Evolutionary conservation across 805 yeast genomes (phyloP), one percentile per base, ranked within the genome.

Genomic region (Pichia cabralensis): DNA sequence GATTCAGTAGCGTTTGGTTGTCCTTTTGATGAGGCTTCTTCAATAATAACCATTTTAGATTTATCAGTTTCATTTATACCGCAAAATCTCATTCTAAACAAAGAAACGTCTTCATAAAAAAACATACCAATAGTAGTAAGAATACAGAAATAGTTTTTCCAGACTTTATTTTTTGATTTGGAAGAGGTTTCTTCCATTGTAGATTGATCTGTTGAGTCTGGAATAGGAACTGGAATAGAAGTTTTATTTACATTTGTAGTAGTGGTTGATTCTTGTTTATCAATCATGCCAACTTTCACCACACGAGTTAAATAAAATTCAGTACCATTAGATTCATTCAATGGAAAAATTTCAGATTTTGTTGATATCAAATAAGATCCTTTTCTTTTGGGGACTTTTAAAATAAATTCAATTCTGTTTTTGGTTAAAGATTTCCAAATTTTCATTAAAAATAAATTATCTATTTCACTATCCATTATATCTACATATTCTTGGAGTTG

Each of bases 41-140:
- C 62, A 24, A 57, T 38, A 3, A 56, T 38, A 8, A 55, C 46
- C 3, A 44, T 43, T 23, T 49, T 52, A 2, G 21, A 28, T 9
- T 25, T 29, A 23, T 44, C 44, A 2, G 28, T 18, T 2, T 26
- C 26, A 13, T 36, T 28, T 18, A 38, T 36, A 8, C 45, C 41
- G 9, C 44, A 39, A 35, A 46, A 47, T n/a, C 37, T 43, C 55
- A 58, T 52, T 35, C 49, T 53, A 36, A 65, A 53, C 17, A 50
- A 56, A 18, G 59, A 56, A 29, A 60, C 42, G 30, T 56, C 58
- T 26, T 65, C 68, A 48, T 63, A 71, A 21, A 71, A 51, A 11
- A 69, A 53, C 15, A 71, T 42, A 2, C 77, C 77, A 39, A 67
- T 60, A 1, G 69, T 54, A 1, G 78, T 72, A 30, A 72, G 47